These are phyloP conservation scores for Saturnispora sanitii DNA, from an alignment of 805 yeast species.

Conservation along the genomic window DNA sequence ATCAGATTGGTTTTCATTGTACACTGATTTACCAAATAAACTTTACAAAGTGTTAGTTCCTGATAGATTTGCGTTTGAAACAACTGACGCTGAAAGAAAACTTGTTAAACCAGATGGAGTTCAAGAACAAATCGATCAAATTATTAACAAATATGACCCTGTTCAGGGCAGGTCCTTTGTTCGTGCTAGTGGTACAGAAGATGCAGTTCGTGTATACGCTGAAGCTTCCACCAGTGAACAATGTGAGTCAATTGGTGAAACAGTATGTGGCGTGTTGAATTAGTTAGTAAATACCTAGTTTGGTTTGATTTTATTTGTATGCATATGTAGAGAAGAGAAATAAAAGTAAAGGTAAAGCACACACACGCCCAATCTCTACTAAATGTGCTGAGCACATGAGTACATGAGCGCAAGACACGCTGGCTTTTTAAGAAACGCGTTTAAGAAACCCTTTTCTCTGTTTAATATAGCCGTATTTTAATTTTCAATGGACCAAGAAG, in stretches of 20 bases:
- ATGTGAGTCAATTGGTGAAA: conserved; percentile 36
- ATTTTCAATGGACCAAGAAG: not conserved
- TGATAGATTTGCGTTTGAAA: conserved; percentile 68
- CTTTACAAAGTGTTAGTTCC: conserved; percentile 74
- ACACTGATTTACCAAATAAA: conserved; percentile 79
- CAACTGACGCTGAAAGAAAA: conserved; percentile 85
- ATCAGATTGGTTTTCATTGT: conserved; percentile 62
- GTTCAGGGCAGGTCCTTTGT: conserved; percentile 75
- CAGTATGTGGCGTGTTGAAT: conserved; percentile 19
- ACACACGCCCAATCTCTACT: too few species aligned
- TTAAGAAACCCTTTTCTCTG: too few species aligned
- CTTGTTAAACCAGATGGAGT: conserved; percentile 69
- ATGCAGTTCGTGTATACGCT: conserved; percentile 92
- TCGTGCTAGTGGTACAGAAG: conserved; percentile 96
- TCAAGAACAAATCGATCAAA: conserved; percentile 59
- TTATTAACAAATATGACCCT: conserved; percentile 34
- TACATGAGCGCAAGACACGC: not conserved
- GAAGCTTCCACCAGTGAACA: conserved; percentile 56
- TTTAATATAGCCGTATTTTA: too few species aligned
- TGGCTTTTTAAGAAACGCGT: too few species aligned
- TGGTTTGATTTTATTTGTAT: too few species aligned
- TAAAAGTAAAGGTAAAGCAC: too few species aligned
- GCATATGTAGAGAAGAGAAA: too few species aligned
- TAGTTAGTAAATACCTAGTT: too few species aligned
- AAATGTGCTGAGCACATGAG: conserved; percentile 1